Conservation (phyloP, 2,329 filamentous ascomycete genomes). For the Epicoccum sorghinum region DNA sequence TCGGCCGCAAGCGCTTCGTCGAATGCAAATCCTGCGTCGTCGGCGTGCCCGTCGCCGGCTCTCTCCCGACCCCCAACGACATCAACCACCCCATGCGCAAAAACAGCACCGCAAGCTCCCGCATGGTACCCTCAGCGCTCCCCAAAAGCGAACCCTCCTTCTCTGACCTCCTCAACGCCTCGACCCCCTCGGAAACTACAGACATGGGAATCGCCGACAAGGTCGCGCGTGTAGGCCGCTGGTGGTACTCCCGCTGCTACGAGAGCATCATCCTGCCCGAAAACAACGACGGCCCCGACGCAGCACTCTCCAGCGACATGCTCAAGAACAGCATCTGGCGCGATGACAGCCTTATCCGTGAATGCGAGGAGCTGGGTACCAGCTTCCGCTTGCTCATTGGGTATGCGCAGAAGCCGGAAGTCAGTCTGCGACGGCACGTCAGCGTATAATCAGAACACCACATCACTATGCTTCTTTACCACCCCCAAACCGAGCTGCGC, state of each 20-base stretch:
- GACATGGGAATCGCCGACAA: slow-evolving; percentile 91
- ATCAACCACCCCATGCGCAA: slow-evolving; percentile 31
- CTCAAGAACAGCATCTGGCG: slow-evolving; percentile 75
- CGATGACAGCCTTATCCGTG: slow-evolving; percentile 74
- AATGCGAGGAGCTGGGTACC: slow-evolving; percentile 86
- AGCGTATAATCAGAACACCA: slow-evolving; percentile 48
- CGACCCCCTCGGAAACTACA: slow-evolving; percentile 50
- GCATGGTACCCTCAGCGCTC: slow-evolving; percentile 18
- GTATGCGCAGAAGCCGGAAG: slow-evolving; percentile 78
- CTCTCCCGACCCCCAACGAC: slow-evolving; percentile 46
- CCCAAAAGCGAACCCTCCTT: slow-evolving; percentile 44
- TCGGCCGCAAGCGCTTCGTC: slow-evolving; percentile 72
- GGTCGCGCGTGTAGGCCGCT: slow-evolving; percentile 87
- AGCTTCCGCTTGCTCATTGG: slow-evolving; percentile 91
- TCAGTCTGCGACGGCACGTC: slow-evolving; percentile 55
- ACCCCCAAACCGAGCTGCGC: slow-evolving; percentile 35
- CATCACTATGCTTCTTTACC: slow-evolving; percentile 11
- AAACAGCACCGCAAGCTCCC: slow-evolving; percentile 37
- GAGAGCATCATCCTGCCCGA: slow-evolving; percentile 66
- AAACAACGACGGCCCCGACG: slow-evolving; percentile 38
- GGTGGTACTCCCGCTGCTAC: slow-evolving; percentile 97
- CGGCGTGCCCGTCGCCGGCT: slow-evolving; percentile 72
- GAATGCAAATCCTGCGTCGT: slow-evolving; percentile 78
- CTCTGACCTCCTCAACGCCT: slow-evolving; percentile 44
- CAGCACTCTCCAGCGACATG: slow-evolving; percentile 41